A percentile compares a stretch with the other conserved stretches of the same genome.
Evolutionary conservation across 768 basidiomycete genomes (phyloP).

Genomic region (Amanita pallidorosea): DNA sequence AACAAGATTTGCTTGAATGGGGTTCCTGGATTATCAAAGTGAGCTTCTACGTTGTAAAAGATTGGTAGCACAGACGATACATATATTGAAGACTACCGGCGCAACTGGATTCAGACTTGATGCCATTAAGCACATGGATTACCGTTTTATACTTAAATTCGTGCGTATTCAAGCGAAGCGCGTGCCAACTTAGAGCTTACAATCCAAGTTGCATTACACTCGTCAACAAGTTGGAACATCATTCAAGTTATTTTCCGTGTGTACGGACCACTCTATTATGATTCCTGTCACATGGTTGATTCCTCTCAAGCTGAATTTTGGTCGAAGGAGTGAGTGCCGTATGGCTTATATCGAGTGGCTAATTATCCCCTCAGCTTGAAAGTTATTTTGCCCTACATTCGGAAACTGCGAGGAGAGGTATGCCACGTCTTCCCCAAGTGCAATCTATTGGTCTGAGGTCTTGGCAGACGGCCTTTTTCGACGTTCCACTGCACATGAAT

Average conservation of each 20-base stretch:
- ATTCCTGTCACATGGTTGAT: not conserved
- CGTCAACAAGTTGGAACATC: slow-evolving; percentile 32
- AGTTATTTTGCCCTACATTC: slow-evolving; percentile 45
- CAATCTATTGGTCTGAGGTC: not conserved
- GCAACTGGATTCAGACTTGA: slow-evolving; percentile 77
- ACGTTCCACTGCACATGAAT: slow-evolving; percentile 82
- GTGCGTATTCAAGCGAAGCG: slow-evolving; percentile 26
- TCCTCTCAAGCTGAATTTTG: slow-evolving; percentile 66
- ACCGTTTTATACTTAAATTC: slow-evolving; percentile 55
- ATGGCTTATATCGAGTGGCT: not conserved
- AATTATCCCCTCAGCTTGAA: slow-evolving; percentile 26
- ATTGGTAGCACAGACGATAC: not conserved
- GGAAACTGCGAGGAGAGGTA: slow-evolving; percentile 57
- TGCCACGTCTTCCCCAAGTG: slow-evolving; percentile 1
- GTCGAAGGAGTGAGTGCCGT: slow-evolving; percentile 48
- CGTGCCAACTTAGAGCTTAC: not conserved
- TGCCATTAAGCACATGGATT: slow-evolving; percentile 86
- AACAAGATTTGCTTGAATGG: slow-evolving; percentile 67
- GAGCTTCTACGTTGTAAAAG: not conserved
- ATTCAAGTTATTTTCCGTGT: slow-evolving; percentile 46
- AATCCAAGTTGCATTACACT: slow-evolving; percentile 37
- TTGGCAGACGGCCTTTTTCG: slow-evolving; percentile 75
- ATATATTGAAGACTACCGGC: slow-evolving; percentile 42
- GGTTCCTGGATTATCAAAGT: slow-evolving; percentile 63
- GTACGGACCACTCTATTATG: slow-evolving; percentile 16